Evolutionary conservation across 1,139 yeast genomes (phyloP).

Genomic region (Pichia sp.): DNA sequence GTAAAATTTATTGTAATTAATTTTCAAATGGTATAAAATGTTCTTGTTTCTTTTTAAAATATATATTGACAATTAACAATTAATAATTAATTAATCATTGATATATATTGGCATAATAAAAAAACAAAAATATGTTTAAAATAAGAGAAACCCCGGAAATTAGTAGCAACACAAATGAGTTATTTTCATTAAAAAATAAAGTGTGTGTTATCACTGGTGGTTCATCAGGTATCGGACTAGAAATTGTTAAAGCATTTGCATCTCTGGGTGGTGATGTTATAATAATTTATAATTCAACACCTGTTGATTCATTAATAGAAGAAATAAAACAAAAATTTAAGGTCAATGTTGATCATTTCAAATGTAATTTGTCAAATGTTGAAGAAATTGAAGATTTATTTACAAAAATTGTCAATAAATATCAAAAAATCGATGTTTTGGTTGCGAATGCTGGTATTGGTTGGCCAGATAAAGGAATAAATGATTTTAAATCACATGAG

Average conservation of each 20-base stretch:
- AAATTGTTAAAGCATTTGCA: constrained; percentile 82
- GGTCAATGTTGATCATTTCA: constrained; percentile 42
- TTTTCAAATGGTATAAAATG: no score
- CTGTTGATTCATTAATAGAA: constrained; percentile 49
- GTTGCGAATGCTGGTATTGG: constrained; percentile 66
- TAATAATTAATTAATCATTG: no score
- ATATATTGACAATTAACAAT: no score
- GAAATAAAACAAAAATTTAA: constrained; percentile 41
- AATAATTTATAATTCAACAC: constrained; percentile 66
- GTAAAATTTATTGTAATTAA: no score
- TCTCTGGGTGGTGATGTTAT: constrained; percentile 92
- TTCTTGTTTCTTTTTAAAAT: no score
- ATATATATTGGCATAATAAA: not conserved
- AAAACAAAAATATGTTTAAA: constrained; percentile 6
- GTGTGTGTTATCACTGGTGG: constrained; percentile 86
- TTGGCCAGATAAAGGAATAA: constrained; percentile 46
- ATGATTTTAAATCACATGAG: constrained; percentile 36
- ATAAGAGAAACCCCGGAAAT: constrained; percentile 7
- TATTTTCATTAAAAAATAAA: constrained; percentile 72
- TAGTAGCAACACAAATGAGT: constrained; percentile 26
- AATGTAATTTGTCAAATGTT: constrained; percentile 43
- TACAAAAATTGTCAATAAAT: constrained; percentile 40
- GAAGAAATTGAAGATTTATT: constrained; percentile 39
- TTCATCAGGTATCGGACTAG: constrained; percentile 79
- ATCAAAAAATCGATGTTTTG: constrained; percentile 55